These are phyloP conservation scores for Chimonanthus praecox DNA, from an alignment of 164 flowering plant species.

Conservation along the genomic window DNA sequence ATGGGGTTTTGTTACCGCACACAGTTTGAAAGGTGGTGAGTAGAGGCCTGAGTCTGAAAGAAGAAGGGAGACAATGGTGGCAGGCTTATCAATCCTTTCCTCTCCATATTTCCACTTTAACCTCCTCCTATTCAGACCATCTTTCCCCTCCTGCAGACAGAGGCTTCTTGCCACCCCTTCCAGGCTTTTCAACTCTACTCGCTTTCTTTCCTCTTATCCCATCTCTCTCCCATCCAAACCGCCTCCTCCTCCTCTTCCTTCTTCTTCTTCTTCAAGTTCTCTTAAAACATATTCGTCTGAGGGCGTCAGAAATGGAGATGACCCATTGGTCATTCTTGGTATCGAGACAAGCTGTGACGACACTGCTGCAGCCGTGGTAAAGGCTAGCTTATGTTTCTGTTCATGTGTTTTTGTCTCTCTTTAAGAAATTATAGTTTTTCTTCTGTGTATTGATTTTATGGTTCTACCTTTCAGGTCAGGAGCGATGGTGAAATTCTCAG, in stretches of 20 bases:
- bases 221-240: not conserved
- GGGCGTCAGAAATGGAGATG: slow-evolving; percentile 8
- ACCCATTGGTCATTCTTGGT: slow-evolving; percentile 66
- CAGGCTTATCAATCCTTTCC: slow-evolving; percentile 16
- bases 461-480: slow-evolving; percentile 43
- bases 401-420: not conserved
- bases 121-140: slow-evolving; percentile 23
- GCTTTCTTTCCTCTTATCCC: not conserved
- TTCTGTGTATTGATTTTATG: not conserved
- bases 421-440: not conserved
- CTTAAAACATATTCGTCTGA: slow-evolving; percentile 6
- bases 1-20: too few species aligned
- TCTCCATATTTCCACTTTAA: slow-evolving; percentile 37
- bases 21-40: too few species aligned
- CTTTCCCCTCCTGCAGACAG: not conserved
- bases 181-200: slow-evolving; percentile 1
- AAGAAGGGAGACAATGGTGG: slow-evolving; percentile 14
- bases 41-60: too few species aligned
- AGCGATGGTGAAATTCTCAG: slow-evolving; percentile 85
- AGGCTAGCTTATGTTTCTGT: not conserved
- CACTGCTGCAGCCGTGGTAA: slow-evolving; percentile 89
- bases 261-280: slow-evolving; percentile 5
- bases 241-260: not conserved
- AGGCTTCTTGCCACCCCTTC: slow-evolving; percentile 6
- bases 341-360: slow-evolving; percentile 98